phyloP scores from a whole-genome alignment of 306 rosid species.

The Comarum palustre region DNA sequence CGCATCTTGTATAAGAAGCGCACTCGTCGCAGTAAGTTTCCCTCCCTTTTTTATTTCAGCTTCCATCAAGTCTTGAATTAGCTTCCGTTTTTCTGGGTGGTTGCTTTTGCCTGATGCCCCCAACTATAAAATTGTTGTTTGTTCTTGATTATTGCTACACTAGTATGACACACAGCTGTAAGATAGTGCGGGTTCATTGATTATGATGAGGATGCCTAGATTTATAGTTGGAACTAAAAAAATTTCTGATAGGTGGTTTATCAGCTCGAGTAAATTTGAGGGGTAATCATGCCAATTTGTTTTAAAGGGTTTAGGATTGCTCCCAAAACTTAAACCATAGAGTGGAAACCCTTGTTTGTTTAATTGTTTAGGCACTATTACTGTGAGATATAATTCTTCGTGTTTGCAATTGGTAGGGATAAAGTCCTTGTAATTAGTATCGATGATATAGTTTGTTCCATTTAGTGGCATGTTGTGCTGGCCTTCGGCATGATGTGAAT shows the following conservation, averaged over 20 bases:
- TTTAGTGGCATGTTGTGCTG: not conserved
- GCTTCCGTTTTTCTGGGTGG: no score
- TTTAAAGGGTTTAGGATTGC: no score
- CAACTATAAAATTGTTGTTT: not conserved
- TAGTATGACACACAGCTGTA: no score
- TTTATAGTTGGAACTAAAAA: not conserved
- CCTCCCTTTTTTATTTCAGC: no score
- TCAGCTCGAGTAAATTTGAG: not conserved
- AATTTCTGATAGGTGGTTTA: not conserved
- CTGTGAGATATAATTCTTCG: not conserved
- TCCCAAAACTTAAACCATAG: no score
- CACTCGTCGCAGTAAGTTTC: slow-evolving; percentile 79
- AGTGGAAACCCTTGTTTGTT: not conserved
- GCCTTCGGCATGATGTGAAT: not conserved
- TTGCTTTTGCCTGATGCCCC: not conserved
- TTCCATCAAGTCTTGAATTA: no score
- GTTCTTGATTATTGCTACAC: no score
- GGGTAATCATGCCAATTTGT: not conserved
- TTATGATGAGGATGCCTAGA: not conserved
- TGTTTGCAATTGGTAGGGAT: not conserved
- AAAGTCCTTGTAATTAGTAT: not conserved
- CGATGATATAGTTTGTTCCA: not conserved
- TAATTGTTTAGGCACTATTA: not conserved
- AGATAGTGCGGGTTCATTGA: not conserved
- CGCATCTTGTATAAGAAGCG: slow-evolving; percentile 96